phyloP scores from a whole-genome alignment of 495 filamentous ascomycete species.

The Penicillium roqueforti region DNA sequence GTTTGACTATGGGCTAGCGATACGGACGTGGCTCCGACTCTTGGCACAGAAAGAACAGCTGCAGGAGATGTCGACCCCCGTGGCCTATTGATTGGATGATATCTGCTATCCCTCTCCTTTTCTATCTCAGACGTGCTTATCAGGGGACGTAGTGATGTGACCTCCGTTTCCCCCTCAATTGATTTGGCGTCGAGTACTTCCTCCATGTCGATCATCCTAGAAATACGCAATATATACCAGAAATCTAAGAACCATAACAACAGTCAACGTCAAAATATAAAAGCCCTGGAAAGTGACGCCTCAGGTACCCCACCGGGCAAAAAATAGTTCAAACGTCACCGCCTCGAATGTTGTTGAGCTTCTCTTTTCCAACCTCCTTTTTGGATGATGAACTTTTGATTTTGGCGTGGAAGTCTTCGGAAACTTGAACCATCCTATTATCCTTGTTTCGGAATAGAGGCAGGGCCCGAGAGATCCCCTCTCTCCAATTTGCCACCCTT shows the following conservation, averaged over 20 bases:
- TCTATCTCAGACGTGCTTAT: neutral
- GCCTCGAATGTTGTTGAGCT: conserved; percentile 17
- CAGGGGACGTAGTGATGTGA: neutral
- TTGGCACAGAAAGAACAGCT: conserved; percentile 41
- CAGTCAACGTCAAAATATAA: neutral
- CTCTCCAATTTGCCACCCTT: conserved; percentile 12
- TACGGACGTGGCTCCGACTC: conserved; percentile 42
- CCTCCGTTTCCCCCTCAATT: neutral
- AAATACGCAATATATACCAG: neutral
- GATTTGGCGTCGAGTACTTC: neutral
- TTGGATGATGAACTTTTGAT: neutral
- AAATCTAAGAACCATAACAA: neutral
- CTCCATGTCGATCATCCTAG: neutral
- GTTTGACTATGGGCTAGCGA: conserved; percentile 46
- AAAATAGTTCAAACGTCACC: conserved; percentile 33
- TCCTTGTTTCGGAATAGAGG: conserved; percentile 1
- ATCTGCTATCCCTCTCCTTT: too few species aligned
- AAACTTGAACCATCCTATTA: neutral
- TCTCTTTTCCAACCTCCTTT: conserved; percentile 3
- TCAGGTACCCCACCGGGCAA: conserved; percentile 10
- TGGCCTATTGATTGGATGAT: conserved; percentile 12
- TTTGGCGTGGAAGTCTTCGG: neutral
- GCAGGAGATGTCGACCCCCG: conserved; percentile 21
- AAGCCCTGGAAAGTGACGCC: neutral
- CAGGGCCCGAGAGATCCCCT: conserved; percentile 3